Base-by-base conservation (phyloP, 164 flowering plant genomes). In the Pachysandra terminalis region DNA sequence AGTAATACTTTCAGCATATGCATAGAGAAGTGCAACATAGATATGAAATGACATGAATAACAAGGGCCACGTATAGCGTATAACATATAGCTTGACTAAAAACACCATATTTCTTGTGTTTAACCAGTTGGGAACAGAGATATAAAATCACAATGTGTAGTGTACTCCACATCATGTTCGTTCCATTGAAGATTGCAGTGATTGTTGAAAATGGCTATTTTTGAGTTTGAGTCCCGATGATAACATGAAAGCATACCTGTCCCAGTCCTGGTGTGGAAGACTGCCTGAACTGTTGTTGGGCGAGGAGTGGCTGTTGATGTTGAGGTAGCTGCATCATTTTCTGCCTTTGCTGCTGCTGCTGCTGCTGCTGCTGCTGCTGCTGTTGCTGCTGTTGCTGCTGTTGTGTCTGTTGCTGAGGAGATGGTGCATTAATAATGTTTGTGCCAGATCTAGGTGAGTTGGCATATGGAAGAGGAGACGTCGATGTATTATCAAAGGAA, bases 391-490 rank as follows among this genome's bases (percentile, higher is more conserved):
- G 95, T 35, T 82, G 88, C 60, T 83, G 88, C 55, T 84, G 87
- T 56, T 79, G 86, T 56, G 81, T 51, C 64, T 90, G 97, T 69
- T 90, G 98, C 72, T 90, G 96, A 75, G 98, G 98, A 68, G 98
- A 95, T 25, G 96, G 98, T 41, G 93, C 71, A 68, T 95, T 95
- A 94, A 94, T 86, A 70, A 89, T 84, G 64, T 69, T 88, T 61
- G 90, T 69, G 32, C 86, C 85, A 53, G 97, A 89, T 77, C 96
- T 87, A 25, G 98, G 98, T 37, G 98, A 95, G 80, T 90, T 95
- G 57, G 94, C 93, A 82, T 95, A 90, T 54, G 89, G 91, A 67
- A 90, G 63, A 0, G 98, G 97, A 53, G 98, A 90, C 64, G 89
- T 54, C 35, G 98, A 67, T 35, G 90, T 79, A 73, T 84, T 87